Evolutionary conservation across 441 rosid species (phyloP), one percentile per base, ranked within the genome.

Genomic region (Brassica balearica): DNA sequence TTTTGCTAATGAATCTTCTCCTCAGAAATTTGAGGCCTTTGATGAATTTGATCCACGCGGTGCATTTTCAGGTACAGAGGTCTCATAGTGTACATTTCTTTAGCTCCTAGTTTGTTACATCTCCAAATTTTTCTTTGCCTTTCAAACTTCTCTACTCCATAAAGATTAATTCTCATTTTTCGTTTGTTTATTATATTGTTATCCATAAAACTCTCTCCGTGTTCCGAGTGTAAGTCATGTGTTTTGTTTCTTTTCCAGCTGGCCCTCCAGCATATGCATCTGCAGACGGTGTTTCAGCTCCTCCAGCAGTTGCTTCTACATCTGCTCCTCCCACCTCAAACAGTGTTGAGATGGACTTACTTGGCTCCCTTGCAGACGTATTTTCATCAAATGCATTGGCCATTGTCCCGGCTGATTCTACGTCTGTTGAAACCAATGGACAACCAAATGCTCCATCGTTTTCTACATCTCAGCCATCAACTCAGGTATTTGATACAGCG

Each of bases 1-100:
- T 65, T 71, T 80, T 71, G 84, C 64, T 48, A 60, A 83, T 67
- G 79, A 86, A 77, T 63, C 82, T 23, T 82, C 92, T 83, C 82
- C 90, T 76, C 81, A 85, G 83, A 88, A 84, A 68, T 72, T 80
- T 32, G 88, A 74, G 81, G 73, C 88, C 80, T 83, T 72, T 74
- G 97, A 95, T 89, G 98, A 92, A 81, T 95, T 96, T 86, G 99
- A 95, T 89, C 96, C 98, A 43, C 93, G 97, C 1, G 76, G 88
- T 72, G 83, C 94, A 11, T 69, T 81, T 85, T 82, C 88, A 87
- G 95, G 97, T 91, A 84, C 72, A 20, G 12, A 51, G 74, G 36
- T 65, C 69, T 74, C 25, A 9, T 56, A 53, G 25, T 73, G 38
- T 64, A 43, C 10, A 10, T 8, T 59, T 68, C 17, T 19, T 53